Evolutionary conservation across 805 yeast genomes (phyloP).

Genomic region (Metschnikowia gruessii): DNA sequence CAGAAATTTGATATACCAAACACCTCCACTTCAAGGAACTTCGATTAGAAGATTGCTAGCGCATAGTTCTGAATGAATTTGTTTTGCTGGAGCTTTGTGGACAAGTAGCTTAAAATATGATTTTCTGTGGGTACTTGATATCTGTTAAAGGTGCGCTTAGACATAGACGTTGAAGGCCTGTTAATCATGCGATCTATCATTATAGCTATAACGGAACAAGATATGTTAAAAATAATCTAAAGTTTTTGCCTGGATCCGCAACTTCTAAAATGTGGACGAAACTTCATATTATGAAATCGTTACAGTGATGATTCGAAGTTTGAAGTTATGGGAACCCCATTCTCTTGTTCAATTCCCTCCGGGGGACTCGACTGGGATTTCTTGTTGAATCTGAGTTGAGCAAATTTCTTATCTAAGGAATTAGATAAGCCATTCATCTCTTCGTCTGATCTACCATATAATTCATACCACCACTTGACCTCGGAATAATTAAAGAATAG

Average conservation of each 20-base stretch:
- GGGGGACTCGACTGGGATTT: neutral
- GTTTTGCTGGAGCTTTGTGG: too few species aligned
- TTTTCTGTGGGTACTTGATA: too few species aligned
- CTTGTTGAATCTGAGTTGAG: constrained; percentile 23
- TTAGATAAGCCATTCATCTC: constrained; percentile 40
- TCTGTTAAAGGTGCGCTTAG: too few species aligned
- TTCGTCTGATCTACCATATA: constrained; percentile 71
- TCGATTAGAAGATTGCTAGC: too few species aligned
- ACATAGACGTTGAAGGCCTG: too few species aligned
- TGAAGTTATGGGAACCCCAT: neutral
- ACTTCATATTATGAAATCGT: neutral
- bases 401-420: constrained; percentile 41
- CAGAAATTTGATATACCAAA: too few species aligned
- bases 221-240: too few species aligned
- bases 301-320: neutral
- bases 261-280: neutral
- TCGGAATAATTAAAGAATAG: constrained; percentile 60
- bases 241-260: neutral
- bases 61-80: too few species aligned
- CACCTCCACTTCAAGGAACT: too few species aligned
- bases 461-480: constrained; percentile 86
- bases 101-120: too few species aligned
- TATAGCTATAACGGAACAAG: too few species aligned
- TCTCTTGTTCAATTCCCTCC: neutral
- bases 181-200: too few species aligned